phyloP scores from a whole-genome alignment of 1,139 yeast genomes.

The Suhomyces yuchorum region DNA sequence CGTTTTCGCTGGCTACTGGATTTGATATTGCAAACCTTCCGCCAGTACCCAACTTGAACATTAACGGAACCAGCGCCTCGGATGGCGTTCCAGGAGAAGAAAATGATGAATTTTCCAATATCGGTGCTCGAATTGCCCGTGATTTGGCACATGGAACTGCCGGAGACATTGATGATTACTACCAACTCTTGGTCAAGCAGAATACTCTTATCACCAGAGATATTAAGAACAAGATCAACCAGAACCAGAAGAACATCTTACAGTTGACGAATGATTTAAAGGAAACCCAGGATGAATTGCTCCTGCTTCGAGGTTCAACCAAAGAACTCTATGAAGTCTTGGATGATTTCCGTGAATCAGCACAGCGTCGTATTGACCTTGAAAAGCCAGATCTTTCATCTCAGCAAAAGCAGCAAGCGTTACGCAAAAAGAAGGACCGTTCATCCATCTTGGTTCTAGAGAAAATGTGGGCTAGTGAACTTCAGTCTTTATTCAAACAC shows the following conservation, averaged over 20 bases:
- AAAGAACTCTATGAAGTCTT: slow-evolving; percentile 64
- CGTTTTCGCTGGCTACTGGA: slow-evolving; percentile 25
- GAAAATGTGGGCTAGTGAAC: slow-evolving; percentile 77
- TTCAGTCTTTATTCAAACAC: slow-evolving; percentile 71
- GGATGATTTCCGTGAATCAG: slow-evolving; percentile 68
- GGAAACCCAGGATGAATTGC: slow-evolving; percentile 64
- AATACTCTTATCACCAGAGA: slow-evolving; percentile 60
- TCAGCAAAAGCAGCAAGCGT: slow-evolving; percentile 12
- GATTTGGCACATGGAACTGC: slow-evolving; percentile 70
- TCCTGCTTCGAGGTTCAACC: slow-evolving; percentile 60
- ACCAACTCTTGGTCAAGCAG: slow-evolving; percentile 56
- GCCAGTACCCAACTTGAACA: slow-evolving; percentile 39
- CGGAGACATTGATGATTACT: slow-evolving; percentile 70
- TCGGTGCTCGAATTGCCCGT: slow-evolving; percentile 53
- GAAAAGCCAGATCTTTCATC: slow-evolving; percentile 29
- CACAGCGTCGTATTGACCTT: slow-evolving; percentile 56
- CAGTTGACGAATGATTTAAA: slow-evolving; percentile 67
- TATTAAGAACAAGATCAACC: slow-evolving; percentile 64
- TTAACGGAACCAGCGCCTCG: slow-evolving; percentile 18
- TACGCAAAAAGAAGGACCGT: slow-evolving; percentile 48
- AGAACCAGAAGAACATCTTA: slow-evolving; percentile 72
- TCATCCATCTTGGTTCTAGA: slow-evolving; percentile 74
- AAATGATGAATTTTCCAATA: slow-evolving; percentile 25
- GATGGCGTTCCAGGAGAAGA: slow-evolving; percentile 15
- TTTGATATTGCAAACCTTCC: slow-evolving; percentile 38